Evolutionary conservation across 1,284 basidiomycete genomes (phyloP), one percentile per base, ranked within the genome.

Genomic region (Pterula multifida): DNA sequence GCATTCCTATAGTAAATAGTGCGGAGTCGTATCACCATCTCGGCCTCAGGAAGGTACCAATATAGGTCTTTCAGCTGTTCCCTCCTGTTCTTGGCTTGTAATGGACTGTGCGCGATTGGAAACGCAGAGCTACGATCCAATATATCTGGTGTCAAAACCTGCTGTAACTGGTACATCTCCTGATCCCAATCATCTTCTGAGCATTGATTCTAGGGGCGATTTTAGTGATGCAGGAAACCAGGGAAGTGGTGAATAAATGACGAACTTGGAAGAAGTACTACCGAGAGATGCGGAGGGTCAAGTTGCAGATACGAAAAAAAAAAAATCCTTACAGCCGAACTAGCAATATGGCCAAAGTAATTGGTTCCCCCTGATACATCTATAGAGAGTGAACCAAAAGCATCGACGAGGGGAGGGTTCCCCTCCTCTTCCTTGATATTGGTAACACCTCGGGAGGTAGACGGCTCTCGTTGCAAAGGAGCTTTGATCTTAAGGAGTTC

Each of bases 351-450:
- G 2, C 84, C 85, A 56, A 75, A 85, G 59, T 83, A 87, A 57
- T 81, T 85, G 19, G 82, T 75, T 42, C 77, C 75, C 4, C 84
- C 84, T 1, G 78, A 76, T 22, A 81, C 66, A 49, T 70, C 79
- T 55, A 88, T 82, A 11, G 80, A 78, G 9, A 88, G 65, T 0
- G 84, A 81, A 19, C 85, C 85, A 61, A 87, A 86, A 4, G 85
- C 82, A 62, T 86, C 82, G 2, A 86, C 76, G 47, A 85, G 70
- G 56, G 87, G 84, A n/a, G 75, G 72, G 46, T 74, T 75, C 49
- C 66, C 68, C 50, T 85, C 81, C 50, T 85, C 80, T 56, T 80
- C 78, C 55, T 76, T 78, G 47, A 63, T 54, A 2, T 55, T 49
- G 9, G 55, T 55, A 6, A 58, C 46, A 22, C 50, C 47, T 11